Base-by-base conservation (phyloP, 306 rosid genomes). In the Hippophae gyantsensis region DNA sequence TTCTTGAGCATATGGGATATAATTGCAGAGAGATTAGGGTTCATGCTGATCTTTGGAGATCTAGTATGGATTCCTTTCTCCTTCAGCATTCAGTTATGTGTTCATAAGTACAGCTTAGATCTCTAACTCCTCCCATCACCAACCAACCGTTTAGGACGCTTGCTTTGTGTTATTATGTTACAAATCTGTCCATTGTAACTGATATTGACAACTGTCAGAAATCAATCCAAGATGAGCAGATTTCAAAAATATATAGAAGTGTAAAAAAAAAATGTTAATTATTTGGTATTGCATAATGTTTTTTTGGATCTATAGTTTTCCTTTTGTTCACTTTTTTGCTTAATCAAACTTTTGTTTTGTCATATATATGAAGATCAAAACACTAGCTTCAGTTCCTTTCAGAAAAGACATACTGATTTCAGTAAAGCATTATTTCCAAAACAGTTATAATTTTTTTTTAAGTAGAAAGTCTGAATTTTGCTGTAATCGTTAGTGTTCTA, bases 31-130 rank as follows among this genome's bases (percentile, higher is more conserved):
- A 85, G 96, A 69, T 66, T 92, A 52, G 97, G 99, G 56, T 88
- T 93, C 80, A 93, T 93, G 99, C 79, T 93, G 74, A 90, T 86
- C 67, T 88, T 93, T 68, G 99, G 99, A 65, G 99, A 93, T 78
- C 81, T 93, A 66, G 97, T 93, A 66, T 88, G 95, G 97, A 93
- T 93, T 71, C 97, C 99, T 65, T 93, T 88, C 78, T 78, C 94
- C 49, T 93, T 93, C 61, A 93, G 94, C 75, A 84, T 86, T 71
- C 97, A 86, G 89, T 94, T 79, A 83, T 43, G 70, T 68, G 11
- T 13, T 66, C 43, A 58, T 44, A 65, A 56, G 57, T 18, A 46
- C 38, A 50, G 10, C 43, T 64, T 47, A 62, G 61, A 60, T 57
- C 45, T 42, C 58, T 10, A n/a, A 14, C 47, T 5, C 61, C 40